Evolutionary conservation across 176 grass and related monocot species (phyloP), one percentile per base, ranked within the genome.

Genomic region (Aegilops sharonensis): DNA sequence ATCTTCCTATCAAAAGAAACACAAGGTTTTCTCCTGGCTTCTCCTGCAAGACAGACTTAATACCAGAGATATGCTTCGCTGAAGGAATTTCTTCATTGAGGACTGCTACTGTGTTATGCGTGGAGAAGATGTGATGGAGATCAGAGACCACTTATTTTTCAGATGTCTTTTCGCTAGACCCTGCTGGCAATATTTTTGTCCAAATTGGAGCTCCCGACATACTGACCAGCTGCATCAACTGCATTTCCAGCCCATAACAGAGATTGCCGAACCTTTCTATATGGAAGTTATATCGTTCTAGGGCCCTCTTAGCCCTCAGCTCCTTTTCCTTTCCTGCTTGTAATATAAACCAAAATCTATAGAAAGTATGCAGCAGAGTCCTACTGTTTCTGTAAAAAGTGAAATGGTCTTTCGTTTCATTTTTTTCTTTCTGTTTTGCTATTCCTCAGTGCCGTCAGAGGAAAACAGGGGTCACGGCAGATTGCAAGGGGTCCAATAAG

Each of bases 401-500:
- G 6, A 57, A 59, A 21, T 20, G 54, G 7, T 59, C 54, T 59
- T 59, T 9, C 7, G 18, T 59, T 59, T 71, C 4, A 40, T 70
- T 35, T 70, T 32, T 59, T 57, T 6, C 59, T 50, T 23, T 75
- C 10, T 79, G 66, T 35, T 2, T 32, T 25, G 17, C 54, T 35
- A 69, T 36, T 42, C 68, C 29, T 62, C 75, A 98, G 95, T 98
- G 95, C 80, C 91, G 91, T 11, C 95, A 98, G 67, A 94, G 88
- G 69, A 98, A 88, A 21, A 94, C 83, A 82, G 93, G 92, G 47
- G 92, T 89, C n/a, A 34, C 89, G 10, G 91, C 83, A 24, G 32
- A 78, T 20, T 98, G 95, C 85, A 93, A 52, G 5, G 89, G 74
- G 25, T 95, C 43, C 68, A 92, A 90, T 77, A 73, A 89, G 52